Base-by-base conservation (phyloP, 495 filamentous ascomycete species). In the Talaromyces liani region DNA sequence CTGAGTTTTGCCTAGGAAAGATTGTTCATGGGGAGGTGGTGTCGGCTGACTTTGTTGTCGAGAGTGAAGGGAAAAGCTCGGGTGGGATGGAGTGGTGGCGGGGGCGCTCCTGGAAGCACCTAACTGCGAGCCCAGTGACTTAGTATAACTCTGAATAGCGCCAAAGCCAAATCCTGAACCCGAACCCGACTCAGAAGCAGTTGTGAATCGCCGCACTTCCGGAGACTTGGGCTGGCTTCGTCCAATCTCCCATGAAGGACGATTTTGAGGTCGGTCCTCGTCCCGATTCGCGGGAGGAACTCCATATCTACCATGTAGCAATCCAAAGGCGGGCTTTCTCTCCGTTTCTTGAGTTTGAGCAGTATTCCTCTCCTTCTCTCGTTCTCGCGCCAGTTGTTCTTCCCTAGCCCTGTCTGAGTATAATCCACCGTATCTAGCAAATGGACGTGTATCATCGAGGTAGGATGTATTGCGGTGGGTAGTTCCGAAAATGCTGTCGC, bases 121-220 rank as follows among this genome's bases (percentile, higher is more conserved):
- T 22, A 75, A 63, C 55, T 80, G 78, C 16, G 78, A 79, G 20
- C 62, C 62, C 14, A 80, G 62, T 3, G 78, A 78, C 65, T 80
- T 80, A 12, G 78, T 78, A 65, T 80, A 80, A 63, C 69, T 80
- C 60, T 80, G 78, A 58, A 79, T 79, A 12, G 77, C 77, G 9
- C 78, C 78, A 56, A 79, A 79, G 4, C 77, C 78, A 64, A 79
- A 80, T 3, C 68, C 67, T 2, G 75, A 79, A 7, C 68, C 68
- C 3, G 75, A 77, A 8, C 67, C 68, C 1, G 71, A 45, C 25
- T 79, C 77, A 3, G 75, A 65, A 0, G 69, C 72, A 24, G 20
- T 29, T 18, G 51, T 41, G 41, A 78, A 72, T 4, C 77, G 77
- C 61, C 76, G 78, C 4, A 61, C 67, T 60, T 80, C 78, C 6